A percentile compares a stretch with the other conserved stretches of the same genome.
These are phyloP conservation scores for Lepidium didymum DNA, from an alignment of 345 rosid genomes.

Conservation along the genomic window DNA sequence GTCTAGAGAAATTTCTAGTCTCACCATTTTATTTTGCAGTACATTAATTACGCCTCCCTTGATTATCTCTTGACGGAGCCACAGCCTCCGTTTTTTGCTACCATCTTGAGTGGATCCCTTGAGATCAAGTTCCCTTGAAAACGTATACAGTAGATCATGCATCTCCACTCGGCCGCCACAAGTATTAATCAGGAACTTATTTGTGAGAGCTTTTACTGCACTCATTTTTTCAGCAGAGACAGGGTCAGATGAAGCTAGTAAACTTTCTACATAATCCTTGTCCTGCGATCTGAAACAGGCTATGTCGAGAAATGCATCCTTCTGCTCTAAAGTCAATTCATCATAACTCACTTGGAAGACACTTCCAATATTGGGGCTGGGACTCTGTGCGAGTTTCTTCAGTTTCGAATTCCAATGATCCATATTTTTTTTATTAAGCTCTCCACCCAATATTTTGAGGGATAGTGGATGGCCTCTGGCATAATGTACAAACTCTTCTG, in stretches of 20 bases:
- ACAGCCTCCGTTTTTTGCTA: neutral
- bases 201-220: neutral
- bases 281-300: constrained; percentile 21
- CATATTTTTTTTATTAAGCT: neutral
- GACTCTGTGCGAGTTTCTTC: neutral
- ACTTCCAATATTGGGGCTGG: neutral
- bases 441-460: constrained; percentile 25
- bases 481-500: neutral
- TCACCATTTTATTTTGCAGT: neutral
- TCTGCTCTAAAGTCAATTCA: constrained; percentile 3
- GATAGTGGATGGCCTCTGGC: constrained; percentile 31
- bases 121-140: constrained; percentile 14
- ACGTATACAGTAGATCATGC: constrained; percentile 28
- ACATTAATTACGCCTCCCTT: neutral
- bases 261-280: neutral
- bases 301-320: constrained; percentile 30
- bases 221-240: neutral
- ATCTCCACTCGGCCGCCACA: neutral
- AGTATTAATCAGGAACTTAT: constrained; percentile 23
- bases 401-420: constrained; percentile 14
- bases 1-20: neutral
- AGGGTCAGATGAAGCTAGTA: constrained; percentile 1
- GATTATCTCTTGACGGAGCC: neutral
- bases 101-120: neutral
- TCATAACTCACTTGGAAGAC: constrained; percentile 25